Evolutionary conservation across 805 yeast species (phyloP).

Genomic region (Ogataea nonfermentans): DNA sequence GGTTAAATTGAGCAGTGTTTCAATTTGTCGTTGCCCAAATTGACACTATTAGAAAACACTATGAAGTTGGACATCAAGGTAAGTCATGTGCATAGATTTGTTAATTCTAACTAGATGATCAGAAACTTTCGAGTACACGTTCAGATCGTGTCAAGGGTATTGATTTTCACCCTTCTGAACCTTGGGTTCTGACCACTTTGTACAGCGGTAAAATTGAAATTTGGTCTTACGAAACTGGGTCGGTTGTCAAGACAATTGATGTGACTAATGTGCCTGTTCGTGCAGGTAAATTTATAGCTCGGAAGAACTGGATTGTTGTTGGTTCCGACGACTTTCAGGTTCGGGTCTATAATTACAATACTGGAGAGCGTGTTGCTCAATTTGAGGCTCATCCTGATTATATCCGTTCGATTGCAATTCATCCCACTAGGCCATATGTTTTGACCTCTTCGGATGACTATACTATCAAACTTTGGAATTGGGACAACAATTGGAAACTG

Average conservation of each 20-base stretch:
- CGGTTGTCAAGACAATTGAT: slow-evolving; percentile 83
- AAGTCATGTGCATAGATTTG: slow-evolving; percentile 18
- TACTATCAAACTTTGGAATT: slow-evolving; percentile 92
- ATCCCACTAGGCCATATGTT: slow-evolving; percentile 87
- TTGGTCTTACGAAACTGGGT: slow-evolving; percentile 87
- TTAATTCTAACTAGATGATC: slow-evolving; percentile 14
- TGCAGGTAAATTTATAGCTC: slow-evolving; percentile 90
- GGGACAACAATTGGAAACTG: slow-evolving; percentile 91
- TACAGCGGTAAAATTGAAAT: slow-evolving; percentile 89
- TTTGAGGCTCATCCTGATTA: slow-evolving; percentile 99
- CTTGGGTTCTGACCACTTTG: slow-evolving; percentile 91
- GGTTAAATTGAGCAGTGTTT: not conserved
- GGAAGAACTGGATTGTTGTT: slow-evolving; percentile 95
- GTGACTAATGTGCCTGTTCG: slow-evolving; percentile 96
- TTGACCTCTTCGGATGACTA: slow-evolving; percentile 90
- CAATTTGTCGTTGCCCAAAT: not conserved
- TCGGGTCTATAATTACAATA: slow-evolving; percentile 91
- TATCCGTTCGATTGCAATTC: slow-evolving; percentile 89
- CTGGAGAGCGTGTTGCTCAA: slow-evolving; percentile 91
- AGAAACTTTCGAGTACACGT: slow-evolving; percentile 84
- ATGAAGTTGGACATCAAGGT: slow-evolving; percentile 53
- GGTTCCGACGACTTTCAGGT: slow-evolving; percentile 96
- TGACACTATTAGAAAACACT: not conserved
- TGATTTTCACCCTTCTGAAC: slow-evolving; percentile 97
- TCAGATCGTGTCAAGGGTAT: slow-evolving; percentile 97